phyloP scores from a whole-genome alignment of 2,329 filamentous ascomycete genomes.

The Penicillium capsulatum region DNA sequence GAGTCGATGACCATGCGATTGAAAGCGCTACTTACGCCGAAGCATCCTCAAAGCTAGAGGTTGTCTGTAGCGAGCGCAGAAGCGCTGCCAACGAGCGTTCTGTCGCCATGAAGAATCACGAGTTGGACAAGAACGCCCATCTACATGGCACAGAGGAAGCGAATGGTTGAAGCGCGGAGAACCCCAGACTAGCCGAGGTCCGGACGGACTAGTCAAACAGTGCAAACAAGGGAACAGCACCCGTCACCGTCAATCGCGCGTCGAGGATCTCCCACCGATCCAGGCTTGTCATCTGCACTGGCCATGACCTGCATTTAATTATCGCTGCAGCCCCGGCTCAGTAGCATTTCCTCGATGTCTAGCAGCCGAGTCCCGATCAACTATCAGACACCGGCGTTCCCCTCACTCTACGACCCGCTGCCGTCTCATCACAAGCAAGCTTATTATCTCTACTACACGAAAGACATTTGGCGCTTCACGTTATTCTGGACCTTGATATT shows the following conservation, averaged over 20 bases:
- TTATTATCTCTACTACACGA: constrained; percentile 66
- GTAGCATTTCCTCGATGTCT: constrained; percentile 20
- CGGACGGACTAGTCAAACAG: constrained; percentile 25
- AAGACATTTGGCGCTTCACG: constrained; percentile 83
- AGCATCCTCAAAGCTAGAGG: constrained; percentile 57
- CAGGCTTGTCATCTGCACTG: background rate
- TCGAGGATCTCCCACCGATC: background rate
- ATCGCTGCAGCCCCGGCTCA: constrained; percentile 1
- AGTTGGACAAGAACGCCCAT: constrained; percentile 8
- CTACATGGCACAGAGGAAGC: constrained; percentile 16
- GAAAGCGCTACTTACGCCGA: constrained; percentile 45
- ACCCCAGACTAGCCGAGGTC: constrained; percentile 35
- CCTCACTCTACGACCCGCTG: constrained; percentile 74
- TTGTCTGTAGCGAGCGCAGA: constrained; percentile 57
- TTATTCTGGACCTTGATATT: constrained; percentile 80
- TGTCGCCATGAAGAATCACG: constrained; percentile 48
- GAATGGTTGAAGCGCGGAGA: constrained; percentile 26
- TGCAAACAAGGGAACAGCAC: constrained; percentile 26
- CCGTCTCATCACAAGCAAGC: constrained; percentile 54
- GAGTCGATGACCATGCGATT: constrained; percentile 11
- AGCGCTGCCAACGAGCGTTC: constrained; percentile 59
- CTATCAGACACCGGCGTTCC: constrained; percentile 70
- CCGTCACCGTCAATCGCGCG: background rate
- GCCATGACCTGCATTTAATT: background rate
- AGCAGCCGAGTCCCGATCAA: constrained; percentile 48